Base-by-base conservation (phyloP, 805 yeast species). In the Wickerhamiella cacticola region DNA sequence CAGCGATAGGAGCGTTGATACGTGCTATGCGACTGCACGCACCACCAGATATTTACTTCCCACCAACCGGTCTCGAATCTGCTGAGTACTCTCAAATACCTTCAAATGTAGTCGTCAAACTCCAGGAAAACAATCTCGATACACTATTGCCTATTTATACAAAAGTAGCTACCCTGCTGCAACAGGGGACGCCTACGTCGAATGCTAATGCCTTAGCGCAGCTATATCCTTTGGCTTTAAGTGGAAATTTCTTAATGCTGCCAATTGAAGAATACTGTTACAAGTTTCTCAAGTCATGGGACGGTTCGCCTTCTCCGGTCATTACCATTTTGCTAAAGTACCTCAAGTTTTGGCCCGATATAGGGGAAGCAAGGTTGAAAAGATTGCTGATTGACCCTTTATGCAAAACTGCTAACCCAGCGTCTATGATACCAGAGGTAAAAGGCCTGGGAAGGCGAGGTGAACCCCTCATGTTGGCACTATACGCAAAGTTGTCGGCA, bases 191-290 rank as follows among this genome's bases (percentile, higher is more conserved):
- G 2, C 12, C 39, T 3, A 41, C 18, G 6, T 2, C 18, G 13
- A 15, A 23, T 18, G 50, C 46, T 6, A 21, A 41, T 15, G 15
- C 41, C 3, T 13, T 50, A 41, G 49, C 46, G 13, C 24, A 47
- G 19, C 22, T 45, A 5, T 13, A 29, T 21, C 50, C 53, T 3
- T 6, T 36, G 10, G 45, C 46, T 1, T 5, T 8, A 2, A 15
- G 15, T 2, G 22, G 44, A 8, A 22, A 25, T 3, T 25, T 23
- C 7, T n/a, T 45, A 1, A 13, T 39, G 15, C 26, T 48, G 31
- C 45, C 50, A 2, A 28, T 50, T 7, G 49, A 50, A 33, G 50
- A 50, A 31, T 48, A 34, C 22, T 41, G 28, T 5, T 48, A 46
- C 18, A 21, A 3, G 22, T 40, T 34, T 15, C 21, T 50, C 25